Conservation (phyloP, 768 basidiomycete species). For the Suillus subaureus region DNA sequence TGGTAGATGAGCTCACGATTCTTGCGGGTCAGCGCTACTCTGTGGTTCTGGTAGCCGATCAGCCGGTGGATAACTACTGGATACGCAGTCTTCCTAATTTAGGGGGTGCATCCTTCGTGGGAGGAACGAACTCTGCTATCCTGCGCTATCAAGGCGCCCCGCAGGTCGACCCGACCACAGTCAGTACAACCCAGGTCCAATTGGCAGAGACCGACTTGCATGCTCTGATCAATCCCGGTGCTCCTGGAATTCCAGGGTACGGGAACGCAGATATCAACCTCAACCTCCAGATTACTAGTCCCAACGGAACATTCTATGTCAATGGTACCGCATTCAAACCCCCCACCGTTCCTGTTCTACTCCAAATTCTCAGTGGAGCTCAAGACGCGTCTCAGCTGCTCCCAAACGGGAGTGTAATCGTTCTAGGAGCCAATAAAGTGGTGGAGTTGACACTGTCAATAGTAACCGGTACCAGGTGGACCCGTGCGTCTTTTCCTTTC, state of each 20-base stretch:
- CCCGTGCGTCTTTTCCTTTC: background rate
- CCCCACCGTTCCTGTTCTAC: conserved; percentile 43
- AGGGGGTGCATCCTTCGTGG: conserved; percentile 25
- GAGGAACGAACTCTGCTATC: conserved; percentile 56
- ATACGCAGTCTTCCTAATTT: conserved; percentile 43
- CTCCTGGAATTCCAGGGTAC: conserved; percentile 39
- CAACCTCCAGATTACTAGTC: conserved; percentile 18
- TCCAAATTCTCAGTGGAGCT: conserved; percentile 47
- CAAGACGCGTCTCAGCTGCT: conserved; percentile 29
- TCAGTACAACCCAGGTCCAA: conserved; percentile 23
- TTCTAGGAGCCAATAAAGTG: conserved; percentile 29
- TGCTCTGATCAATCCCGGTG: conserved; percentile 29
- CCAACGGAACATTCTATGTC: conserved; percentile 15
- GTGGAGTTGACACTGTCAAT: conserved; percentile 22
- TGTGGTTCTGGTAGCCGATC: conserved; percentile 33
- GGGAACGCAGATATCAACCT: conserved; percentile 47
- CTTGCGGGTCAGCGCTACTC: conserved; percentile 38
- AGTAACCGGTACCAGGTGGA: conserved; percentile 8
- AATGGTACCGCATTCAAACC: conserved; percentile 18
- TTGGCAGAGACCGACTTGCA: conserved; percentile 36
- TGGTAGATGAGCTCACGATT: conserved; percentile 42
- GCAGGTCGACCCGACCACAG: conserved; percentile 40
- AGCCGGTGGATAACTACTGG: conserved; percentile 46
- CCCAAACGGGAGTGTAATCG: conserved; percentile 26
- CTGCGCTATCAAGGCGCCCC: conserved; percentile 50